Evolutionary conservation across 495 filamentous ascomycete genomes (phyloP), one percentile per base, ranked within the genome.

Genomic region (Oleoguttula mirabilis): DNA sequence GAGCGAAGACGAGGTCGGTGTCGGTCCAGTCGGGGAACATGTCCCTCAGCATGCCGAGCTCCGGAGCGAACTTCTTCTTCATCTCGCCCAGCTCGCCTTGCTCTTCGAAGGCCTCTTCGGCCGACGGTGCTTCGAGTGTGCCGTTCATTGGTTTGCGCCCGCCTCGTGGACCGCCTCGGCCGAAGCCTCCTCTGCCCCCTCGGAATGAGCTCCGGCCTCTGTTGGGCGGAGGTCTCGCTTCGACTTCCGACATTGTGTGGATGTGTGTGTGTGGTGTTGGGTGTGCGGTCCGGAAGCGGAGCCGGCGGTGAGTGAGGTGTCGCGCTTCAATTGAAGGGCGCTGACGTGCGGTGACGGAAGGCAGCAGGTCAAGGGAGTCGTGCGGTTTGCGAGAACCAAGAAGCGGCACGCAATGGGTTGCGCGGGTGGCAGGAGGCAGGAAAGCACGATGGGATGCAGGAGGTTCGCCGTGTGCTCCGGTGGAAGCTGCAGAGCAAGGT

Each of bases 11-110:
- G 36, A 96, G 72, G 58, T 96, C 86, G 56, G 90, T 83, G 47
- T 88, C 78, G 36, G 88, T 82, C 88, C 86, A 93, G 60, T 82
- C 76, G 20, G 85, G 75, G 68, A 93, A 93, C 66, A 96, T 73
- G 57, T 94, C 88, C 60, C 83, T 85, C 57, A 96, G 76, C 45
- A 70, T 76, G 37, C 62, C 66, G 50, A 95, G 67, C 61, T 86
- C 79, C 48, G 61, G 56, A 49, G 79, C 70, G 60, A 93, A 94
- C 54, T 81, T 75, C 67, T 80, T 84, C 72, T 92, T 94, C 62
- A 96, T 76, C 60, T 90, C 73, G 43, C 79, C 84, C 41, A 96
- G 69, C 64, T 99, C 88, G 53, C 84, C 79, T 56, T 94, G 83
- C 41, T 95, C 88, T 60, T 88, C 83, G 48, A 73, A 67, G 49